A percentile compares a stretch with the other conserved stretches of the same genome.
Conservation (phyloP, 2,329 filamentous ascomycete genomes). For the Rasamsonia emersonii region DNA sequence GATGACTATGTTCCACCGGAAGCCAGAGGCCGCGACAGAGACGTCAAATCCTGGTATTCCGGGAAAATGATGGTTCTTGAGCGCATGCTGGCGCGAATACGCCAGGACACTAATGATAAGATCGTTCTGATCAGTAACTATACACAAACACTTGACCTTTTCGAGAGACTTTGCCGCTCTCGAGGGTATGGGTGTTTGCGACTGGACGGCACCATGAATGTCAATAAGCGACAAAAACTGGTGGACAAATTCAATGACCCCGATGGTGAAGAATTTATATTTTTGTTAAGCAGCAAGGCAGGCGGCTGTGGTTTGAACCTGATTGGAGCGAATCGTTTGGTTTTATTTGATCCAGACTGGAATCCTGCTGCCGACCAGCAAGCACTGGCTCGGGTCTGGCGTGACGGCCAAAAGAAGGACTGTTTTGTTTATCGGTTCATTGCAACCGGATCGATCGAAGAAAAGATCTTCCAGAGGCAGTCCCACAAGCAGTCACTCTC, state of each 20-base stretch:
- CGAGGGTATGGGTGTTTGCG: slow-evolving; percentile 79
- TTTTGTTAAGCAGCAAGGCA: slow-evolving; percentile 92
- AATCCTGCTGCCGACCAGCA: slow-evolving; percentile 97
- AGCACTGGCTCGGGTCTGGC: slow-evolving; percentile 93
- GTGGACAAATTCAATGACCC: slow-evolving; percentile 98
- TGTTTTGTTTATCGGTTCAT: slow-evolving; percentile 99
- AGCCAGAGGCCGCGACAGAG: slow-evolving; percentile 75
- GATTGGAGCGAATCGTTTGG: slow-evolving; percentile 86
- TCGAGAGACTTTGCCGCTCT: slow-evolving; percentile 79
- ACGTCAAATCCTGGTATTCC: slow-evolving; percentile 91
- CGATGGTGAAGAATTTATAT: slow-evolving; percentile 80
- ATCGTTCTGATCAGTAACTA: slow-evolving; percentile 99
- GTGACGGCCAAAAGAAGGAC: slow-evolving; percentile 97
- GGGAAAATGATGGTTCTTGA: slow-evolving; percentile 99
- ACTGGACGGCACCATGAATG: slow-evolving; percentile 94
- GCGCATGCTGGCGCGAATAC: slow-evolving; percentile 91
- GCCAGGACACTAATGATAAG: slow-evolving; percentile 95
- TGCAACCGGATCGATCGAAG: slow-evolving; percentile 92
- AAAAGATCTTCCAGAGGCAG: slow-evolving; percentile 98
- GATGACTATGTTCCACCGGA: slow-evolving; percentile 86
- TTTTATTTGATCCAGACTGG: slow-evolving; percentile 96
- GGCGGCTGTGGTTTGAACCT: slow-evolving; percentile 94
- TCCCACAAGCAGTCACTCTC: slow-evolving; percentile 97
- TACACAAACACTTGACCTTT: slow-evolving; percentile 89
- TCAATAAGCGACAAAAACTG: slow-evolving; percentile 92